These are phyloP conservation scores for Pontederia paniculata DNA, from an alignment of 176 grass and related monocot genomes.

Conservation along the genomic window DNA sequence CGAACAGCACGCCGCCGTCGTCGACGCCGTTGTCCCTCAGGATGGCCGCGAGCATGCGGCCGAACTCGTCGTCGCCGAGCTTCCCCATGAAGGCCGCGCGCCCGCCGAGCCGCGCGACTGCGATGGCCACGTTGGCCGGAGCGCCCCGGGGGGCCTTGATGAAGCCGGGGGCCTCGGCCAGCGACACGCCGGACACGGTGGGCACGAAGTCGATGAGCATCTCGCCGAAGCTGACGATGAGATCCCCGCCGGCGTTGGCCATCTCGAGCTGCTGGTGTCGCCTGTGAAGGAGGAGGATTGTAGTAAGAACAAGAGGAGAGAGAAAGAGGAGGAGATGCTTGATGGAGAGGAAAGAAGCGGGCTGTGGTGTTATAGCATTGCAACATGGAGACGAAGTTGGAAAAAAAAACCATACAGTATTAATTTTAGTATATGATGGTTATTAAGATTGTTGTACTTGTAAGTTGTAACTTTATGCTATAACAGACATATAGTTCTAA, in stretches of 20 bases:
- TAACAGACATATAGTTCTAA: too few relatives aligned
- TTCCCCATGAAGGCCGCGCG: constrained; percentile 78
- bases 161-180: constrained; percentile 88
- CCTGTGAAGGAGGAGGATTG: too few relatives aligned
- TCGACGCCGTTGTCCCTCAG: constrained; percentile 84
- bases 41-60: constrained; percentile 84
- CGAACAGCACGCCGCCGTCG: constrained; percentile 69
- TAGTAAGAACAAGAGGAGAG: too few relatives aligned
- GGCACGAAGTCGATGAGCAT: constrained; percentile 99
- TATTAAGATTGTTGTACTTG: too few relatives aligned
- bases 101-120: constrained; percentile 70
- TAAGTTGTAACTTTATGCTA: too few relatives aligned
- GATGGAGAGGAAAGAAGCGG: too few relatives aligned
- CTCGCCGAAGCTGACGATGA: constrained; percentile 91
- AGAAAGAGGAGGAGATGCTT: too few relatives aligned
- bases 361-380: too few relatives aligned
- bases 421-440: too few relatives aligned
- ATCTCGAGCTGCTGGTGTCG: too few relatives aligned
- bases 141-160: constrained; percentile 86
- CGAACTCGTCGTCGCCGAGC: constrained; percentile 97
- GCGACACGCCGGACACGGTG: constrained; percentile 70
- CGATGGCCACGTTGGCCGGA: constrained; percentile 92
- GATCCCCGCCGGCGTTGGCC: not conserved
- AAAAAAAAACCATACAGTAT: too few relatives aligned
- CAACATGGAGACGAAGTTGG: too few relatives aligned